phyloP scores from a whole-genome alignment of 331 rosid genomes.

The Dryas integrifolia region DNA sequence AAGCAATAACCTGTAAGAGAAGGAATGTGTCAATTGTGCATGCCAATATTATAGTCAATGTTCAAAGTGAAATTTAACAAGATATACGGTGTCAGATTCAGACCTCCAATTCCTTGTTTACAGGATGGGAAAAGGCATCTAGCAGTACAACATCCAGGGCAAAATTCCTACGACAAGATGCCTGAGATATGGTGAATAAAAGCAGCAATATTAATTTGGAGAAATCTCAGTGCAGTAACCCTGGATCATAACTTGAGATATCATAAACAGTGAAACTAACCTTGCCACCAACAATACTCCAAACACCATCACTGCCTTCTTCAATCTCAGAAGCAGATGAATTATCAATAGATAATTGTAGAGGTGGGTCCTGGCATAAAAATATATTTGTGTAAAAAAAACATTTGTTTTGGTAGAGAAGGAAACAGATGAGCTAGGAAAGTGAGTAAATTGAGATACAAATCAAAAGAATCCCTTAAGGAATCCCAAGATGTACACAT shows the following conservation, averaged over 20 bases:
- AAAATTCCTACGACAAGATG: slow-evolving; percentile 90
- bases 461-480: neutral
- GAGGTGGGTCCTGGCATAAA: slow-evolving; percentile 67
- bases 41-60: slow-evolving; percentile 13
- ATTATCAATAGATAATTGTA: slow-evolving; percentile 74
- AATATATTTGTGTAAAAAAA: slow-evolving; percentile 11
- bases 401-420: slow-evolving; percentile 20
- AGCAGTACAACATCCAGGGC: slow-evolving; percentile 72
- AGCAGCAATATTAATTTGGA: slow-evolving; percentile 24
- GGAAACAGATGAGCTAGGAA: neutral
- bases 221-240: neutral
- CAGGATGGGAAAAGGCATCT: slow-evolving; percentile 59
- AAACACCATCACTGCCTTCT: slow-evolving; percentile 71
- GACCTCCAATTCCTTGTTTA: slow-evolving; percentile 71
- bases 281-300: slow-evolving; percentile 97
- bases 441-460: slow-evolving; percentile 10
- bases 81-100: slow-evolving; percentile 18
- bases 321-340: slow-evolving; percentile 74
- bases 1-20: slow-evolving; percentile 72
- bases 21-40: slow-evolving; percentile 22
- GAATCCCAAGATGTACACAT: slow-evolving; percentile 22
- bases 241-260: neutral
- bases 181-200: slow-evolving; percentile 54
- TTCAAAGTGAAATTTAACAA: slow-evolving; percentile 15
- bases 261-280: slow-evolving; percentile 45